These are phyloP conservation scores for Choanephora cucurbitarum DNA, from an alignment of 371 early-diverging fungal genomes.

Conservation along the genomic window DNA sequence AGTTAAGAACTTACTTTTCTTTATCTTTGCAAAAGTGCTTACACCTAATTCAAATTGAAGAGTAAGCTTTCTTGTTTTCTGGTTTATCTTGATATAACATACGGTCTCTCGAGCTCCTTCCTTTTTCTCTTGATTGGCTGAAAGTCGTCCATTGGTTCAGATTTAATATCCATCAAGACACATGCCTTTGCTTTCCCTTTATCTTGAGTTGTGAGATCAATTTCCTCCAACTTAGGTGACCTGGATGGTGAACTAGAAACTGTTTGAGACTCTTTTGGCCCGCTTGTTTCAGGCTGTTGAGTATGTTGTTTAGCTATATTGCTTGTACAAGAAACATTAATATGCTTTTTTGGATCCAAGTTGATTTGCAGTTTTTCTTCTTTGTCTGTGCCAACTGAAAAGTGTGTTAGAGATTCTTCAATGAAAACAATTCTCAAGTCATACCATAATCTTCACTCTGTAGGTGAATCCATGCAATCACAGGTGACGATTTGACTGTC, in stretches of 20 bases:
- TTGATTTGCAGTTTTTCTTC: conserved; percentile 14
- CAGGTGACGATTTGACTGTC: conserved; percentile 7
- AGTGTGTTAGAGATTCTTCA: too few species aligned
- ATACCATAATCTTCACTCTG: conserved; percentile 50
- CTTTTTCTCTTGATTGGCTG: not conserved
- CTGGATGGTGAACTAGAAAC: too few species aligned
- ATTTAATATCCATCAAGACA: not conserved
- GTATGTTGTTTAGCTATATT: not conserved
- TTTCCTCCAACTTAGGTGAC: too few species aligned
- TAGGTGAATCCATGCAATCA: conserved; percentile 22
- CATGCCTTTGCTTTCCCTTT: not conserved
- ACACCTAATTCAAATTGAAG: conserved; percentile 24
- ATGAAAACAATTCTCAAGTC: too few species aligned
- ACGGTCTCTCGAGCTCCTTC: not conserved
- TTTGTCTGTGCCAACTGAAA: conserved; percentile 37
- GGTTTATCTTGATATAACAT: not conserved
- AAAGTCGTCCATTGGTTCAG: not conserved
- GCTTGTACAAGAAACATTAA: conserved; percentile 4
- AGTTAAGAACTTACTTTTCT: conserved; percentile 24
- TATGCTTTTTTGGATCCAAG: conserved; percentile 18
- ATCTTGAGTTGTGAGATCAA: too few species aligned
- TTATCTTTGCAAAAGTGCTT: conserved; percentile 44
- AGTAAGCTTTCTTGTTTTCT: not conserved
- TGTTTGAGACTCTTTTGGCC: too few species aligned
- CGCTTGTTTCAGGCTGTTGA: too few species aligned